Evolutionary conservation across 257 asterid species (phyloP), one percentile per base, ranked within the genome.

Genomic region (Primulina huaijiensis): DNA sequence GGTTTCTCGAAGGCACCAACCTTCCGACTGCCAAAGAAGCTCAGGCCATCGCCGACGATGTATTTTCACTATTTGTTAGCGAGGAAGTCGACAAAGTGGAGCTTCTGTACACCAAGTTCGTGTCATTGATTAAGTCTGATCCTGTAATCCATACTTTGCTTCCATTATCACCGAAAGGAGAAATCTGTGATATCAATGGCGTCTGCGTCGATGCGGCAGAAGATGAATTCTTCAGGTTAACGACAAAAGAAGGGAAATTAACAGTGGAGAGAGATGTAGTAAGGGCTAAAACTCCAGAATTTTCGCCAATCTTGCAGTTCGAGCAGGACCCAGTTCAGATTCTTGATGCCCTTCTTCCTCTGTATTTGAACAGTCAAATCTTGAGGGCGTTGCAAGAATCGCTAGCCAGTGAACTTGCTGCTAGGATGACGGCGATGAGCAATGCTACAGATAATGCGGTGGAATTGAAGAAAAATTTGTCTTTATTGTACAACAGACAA

Each of bases 341-440:
- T 66, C 96, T 89, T 7, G 97, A 92, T 71, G 96, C 96, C 3
- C 69, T 89, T 72, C 80, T 92, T 53, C 98, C 98, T 46, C 95
- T 92, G 20, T 89, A 92, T 71, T 77, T 92, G 81, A 92, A 92
- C 89, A 89, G 98, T 52, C 98, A 92, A 65, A 82, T 92, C 60
- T 71, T 89, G 83, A 84, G 98, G 82, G 74, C 98, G 1, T 59
- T 92, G 87, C 97, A 89, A 75, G 96, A 92, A 67, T 89, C 97
- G 1, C 67, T 89, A 6, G 96, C 98, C 3, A 89, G 98, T 78
- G 98, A 89, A 75, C 90, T 92, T 17, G 96, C 96, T 38, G 92
- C 96, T 8, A 83, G 95, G 88, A 89, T 89, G 98, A 88, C 86
- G 65, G 96, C 98, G 12, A 92, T 89, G 98, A 89, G 96, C 83